Evolutionary conservation across 2,329 filamentous ascomycete species (phyloP).

Genomic region (Didymella segeticola): DNA sequence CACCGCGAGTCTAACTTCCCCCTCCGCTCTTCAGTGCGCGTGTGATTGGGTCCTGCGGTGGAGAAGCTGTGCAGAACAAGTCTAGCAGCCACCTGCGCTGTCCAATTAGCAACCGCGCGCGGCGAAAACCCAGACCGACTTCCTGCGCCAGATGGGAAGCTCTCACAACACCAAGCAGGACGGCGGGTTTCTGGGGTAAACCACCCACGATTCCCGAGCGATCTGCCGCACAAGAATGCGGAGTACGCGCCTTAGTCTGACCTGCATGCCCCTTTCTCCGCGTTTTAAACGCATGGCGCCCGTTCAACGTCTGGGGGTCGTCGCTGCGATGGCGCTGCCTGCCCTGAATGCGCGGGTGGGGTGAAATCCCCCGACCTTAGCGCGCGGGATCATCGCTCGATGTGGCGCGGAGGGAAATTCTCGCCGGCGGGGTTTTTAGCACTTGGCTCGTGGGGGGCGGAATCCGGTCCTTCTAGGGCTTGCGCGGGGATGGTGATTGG

Average conservation of each 20-base stretch:
- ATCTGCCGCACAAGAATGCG: conserved; percentile 1
- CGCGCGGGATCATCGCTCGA: too few relatives aligned
- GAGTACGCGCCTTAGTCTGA: conserved; percentile 12
- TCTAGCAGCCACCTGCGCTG: conserved; percentile 1
- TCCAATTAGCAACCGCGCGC: background rate
- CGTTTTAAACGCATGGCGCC: conserved; percentile 16
- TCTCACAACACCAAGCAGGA: too few relatives aligned
- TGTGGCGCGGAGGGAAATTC: too few relatives aligned
- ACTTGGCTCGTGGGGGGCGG: too few relatives aligned
- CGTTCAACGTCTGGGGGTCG: conserved; percentile 15
- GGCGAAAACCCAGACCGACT: conserved; percentile 6
- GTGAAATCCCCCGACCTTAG: too few relatives aligned
- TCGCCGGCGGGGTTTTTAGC: too few relatives aligned
- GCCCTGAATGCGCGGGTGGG: too few relatives aligned
- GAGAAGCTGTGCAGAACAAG: background rate
- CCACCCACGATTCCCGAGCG: too few relatives aligned
- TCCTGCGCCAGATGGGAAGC: conserved; percentile 8
- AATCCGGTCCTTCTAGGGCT: too few relatives aligned
- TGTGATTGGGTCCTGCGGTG: conserved; percentile 15
- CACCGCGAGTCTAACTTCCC: conserved; percentile 7
- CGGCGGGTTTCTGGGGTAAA: conserved; percentile 14
- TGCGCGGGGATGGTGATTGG: too few relatives aligned
- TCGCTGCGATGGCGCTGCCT: too few relatives aligned
- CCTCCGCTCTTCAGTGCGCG: conserved; percentile 1
- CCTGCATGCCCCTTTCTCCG: conserved; percentile 20